Evolutionary conservation across 1,284 basidiomycete genomes (phyloP).

Genomic region (Rhizoctonia solani): DNA sequence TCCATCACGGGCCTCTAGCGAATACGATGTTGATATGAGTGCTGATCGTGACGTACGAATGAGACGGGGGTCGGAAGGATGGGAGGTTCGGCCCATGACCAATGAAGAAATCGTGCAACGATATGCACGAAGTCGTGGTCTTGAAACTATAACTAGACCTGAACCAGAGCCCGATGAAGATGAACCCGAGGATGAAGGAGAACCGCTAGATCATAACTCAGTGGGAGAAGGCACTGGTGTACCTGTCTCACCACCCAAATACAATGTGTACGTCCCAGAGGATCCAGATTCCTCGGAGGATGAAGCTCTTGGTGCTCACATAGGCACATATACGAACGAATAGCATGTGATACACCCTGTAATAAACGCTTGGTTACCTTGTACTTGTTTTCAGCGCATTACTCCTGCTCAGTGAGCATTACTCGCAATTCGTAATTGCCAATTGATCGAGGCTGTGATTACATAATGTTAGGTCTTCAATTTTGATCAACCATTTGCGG

Average conservation of each 20-base stretch:
- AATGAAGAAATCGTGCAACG: conserved; percentile 63
- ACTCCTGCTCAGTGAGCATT: no score
- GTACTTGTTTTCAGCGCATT: background rate
- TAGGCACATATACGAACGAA: conserved; percentile 8
- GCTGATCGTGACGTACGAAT: conserved; percentile 46
- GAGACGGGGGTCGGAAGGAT: conserved; percentile 77
- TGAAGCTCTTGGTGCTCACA: conserved; percentile 15
- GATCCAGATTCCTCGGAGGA: conserved; percentile 26
- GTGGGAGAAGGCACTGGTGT: background rate
- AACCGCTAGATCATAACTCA: conserved; percentile 41
- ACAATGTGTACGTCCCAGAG: conserved; percentile 26
- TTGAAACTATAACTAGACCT: conserved; percentile 64
- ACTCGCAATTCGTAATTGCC: no score
- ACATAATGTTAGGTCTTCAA: background rate
- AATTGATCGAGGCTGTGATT: background rate
- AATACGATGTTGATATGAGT: conserved; percentile 41
- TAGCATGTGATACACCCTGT: background rate
- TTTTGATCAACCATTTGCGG: background rate
- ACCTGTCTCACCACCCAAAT: background rate
- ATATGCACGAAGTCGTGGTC: conserved; percentile 56
- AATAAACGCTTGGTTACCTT: background rate
- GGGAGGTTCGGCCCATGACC: conserved; percentile 63
- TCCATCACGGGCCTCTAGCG: conserved; percentile 36
- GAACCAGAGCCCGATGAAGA: conserved; percentile 44
- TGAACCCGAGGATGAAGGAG: conserved; percentile 43